These are phyloP conservation scores for Chiua virens DNA, from an alignment of 768 basidiomycete species.

Conservation along the genomic window DNA sequence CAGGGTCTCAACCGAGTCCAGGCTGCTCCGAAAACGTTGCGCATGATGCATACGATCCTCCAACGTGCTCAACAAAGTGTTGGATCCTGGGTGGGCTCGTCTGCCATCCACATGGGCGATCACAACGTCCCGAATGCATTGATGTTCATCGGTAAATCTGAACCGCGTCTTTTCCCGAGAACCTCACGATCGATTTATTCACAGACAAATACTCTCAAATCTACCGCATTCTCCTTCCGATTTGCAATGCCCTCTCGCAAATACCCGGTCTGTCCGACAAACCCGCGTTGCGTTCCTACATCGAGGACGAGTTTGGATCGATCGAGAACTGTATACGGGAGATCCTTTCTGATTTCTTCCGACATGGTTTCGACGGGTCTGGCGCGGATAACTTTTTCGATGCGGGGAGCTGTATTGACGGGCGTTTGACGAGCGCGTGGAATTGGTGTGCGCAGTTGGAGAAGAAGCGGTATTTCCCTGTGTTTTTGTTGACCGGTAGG, in stretches of 20 bases:
- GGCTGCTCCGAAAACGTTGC: constrained; percentile 82
- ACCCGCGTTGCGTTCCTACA: constrained; percentile 71
- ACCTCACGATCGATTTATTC: not conserved
- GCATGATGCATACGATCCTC: constrained; percentile 86
- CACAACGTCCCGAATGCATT: constrained; percentile 63
- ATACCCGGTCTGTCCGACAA: constrained; percentile 66
- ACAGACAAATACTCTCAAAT: constrained; percentile 88
- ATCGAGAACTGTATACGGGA: constrained; percentile 65
- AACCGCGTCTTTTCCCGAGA: not conserved
- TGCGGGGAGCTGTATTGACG: constrained; percentile 83
- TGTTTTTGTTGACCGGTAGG: constrained; percentile 77
- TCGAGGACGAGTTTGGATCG: constrained; percentile 82
- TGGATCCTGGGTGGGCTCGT: constrained; percentile 82
- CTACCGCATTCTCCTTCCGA: constrained; percentile 84
- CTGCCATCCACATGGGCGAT: constrained; percentile 89
- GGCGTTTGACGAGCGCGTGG: constrained; percentile 86
- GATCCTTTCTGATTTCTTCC: constrained; percentile 81
- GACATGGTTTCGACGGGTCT: constrained; percentile 86
- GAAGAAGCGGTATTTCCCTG: constrained; percentile 82
- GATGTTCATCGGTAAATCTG: constrained; percentile 68
- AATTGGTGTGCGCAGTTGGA: constrained; percentile 87
- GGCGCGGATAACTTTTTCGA: constrained; percentile 93
- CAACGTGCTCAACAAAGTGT: constrained; percentile 81
- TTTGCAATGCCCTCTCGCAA: constrained; percentile 78
- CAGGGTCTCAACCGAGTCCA: constrained; percentile 92